Evolutionary conservation across 2,329 filamentous ascomycete species (phyloP).

Genomic region (Pseudonectria foliicola): DNA sequence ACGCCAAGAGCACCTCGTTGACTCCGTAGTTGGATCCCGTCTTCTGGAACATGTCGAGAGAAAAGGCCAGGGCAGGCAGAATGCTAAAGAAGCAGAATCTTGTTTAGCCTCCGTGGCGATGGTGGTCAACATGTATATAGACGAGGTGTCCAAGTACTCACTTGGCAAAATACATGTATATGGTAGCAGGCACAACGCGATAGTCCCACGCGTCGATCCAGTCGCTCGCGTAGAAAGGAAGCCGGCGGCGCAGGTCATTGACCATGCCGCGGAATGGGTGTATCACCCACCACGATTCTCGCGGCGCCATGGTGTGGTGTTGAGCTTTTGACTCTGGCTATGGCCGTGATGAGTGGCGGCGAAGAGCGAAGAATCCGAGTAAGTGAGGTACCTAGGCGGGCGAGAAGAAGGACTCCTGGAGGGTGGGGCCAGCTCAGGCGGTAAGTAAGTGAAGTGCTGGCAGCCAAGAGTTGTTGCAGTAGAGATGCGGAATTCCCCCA

Average conservation of each 20-base stretch:
- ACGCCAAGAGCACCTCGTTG: constrained; percentile 83
- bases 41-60: constrained; percentile 87
- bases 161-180: constrained; percentile 97
- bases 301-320: constrained; percentile 1
- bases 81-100: constrained; percentile 50
- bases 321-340: background rate
- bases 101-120: background rate
- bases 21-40: constrained; percentile 80
- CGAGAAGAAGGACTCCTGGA: no score
- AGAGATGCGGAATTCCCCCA: no score
- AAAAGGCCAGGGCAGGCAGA: constrained; percentile 79
- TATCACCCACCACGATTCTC: constrained; percentile 62
- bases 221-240: constrained; percentile 74
- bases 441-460: no score
- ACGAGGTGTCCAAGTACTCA: constrained; percentile 31
- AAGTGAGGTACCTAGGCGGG: no score
- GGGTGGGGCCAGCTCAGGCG: no score
- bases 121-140: no score
- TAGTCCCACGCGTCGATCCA: constrained; percentile 89
- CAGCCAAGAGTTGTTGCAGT: no score
- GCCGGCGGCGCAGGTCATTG: constrained; percentile 66
- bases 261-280: constrained; percentile 71
- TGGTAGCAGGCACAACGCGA: constrained; percentile 74
- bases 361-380: no score
- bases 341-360: no score